phyloP scores from a whole-genome alignment of 2,329 filamentous ascomycete genomes.

The Thermothelomyces thermophilus region DNA sequence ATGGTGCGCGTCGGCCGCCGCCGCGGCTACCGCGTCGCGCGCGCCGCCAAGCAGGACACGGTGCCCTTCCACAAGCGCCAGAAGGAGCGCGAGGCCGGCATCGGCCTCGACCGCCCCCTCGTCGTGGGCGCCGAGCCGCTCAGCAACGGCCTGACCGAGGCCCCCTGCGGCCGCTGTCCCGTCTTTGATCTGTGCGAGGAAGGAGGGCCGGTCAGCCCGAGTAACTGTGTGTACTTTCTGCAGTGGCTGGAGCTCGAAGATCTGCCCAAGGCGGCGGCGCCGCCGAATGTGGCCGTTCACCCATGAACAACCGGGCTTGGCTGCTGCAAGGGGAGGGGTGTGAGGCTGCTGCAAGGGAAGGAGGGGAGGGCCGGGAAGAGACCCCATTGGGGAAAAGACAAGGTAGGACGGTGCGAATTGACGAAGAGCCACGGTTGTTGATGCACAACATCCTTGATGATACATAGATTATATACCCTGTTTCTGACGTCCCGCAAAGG shows the following conservation, averaged over 20 bases:
- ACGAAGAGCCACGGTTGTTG: too few relatives aligned
- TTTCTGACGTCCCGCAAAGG: background rate
- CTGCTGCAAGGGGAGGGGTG: background rate
- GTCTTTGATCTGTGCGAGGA: conserved; percentile 91
- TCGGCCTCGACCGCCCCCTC: conserved; percentile 22
- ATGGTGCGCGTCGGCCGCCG: conserved; percentile 44
- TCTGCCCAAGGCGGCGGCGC: conserved; percentile 1
- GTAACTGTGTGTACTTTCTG: conserved; percentile 86
- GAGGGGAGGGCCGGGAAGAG: too few relatives aligned
- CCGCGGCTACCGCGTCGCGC: conserved; percentile 47
- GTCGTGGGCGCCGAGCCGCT: conserved; percentile 35
- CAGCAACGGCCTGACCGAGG: conserved; percentile 74
- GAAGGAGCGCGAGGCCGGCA: conserved; percentile 29
- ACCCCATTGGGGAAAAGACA: too few relatives aligned
- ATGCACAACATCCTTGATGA: too few relatives aligned
- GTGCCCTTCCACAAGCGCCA: conserved; percentile 26
- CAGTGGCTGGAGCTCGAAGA: conserved; percentile 62
- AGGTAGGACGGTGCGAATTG: too few relatives aligned
- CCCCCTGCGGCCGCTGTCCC: conserved; percentile 84
- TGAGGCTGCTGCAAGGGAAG: background rate
- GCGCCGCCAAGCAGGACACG: conserved; percentile 39
- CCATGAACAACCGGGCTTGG: conserved; percentile 12
- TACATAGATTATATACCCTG: background rate
- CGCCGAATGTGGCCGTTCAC: conserved; percentile 2
- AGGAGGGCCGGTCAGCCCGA: conserved; percentile 81